These are phyloP conservation scores for Aspergillus candidus DNA, from an alignment of 2,329 filamentous ascomycete species.

Conservation along the genomic window DNA sequence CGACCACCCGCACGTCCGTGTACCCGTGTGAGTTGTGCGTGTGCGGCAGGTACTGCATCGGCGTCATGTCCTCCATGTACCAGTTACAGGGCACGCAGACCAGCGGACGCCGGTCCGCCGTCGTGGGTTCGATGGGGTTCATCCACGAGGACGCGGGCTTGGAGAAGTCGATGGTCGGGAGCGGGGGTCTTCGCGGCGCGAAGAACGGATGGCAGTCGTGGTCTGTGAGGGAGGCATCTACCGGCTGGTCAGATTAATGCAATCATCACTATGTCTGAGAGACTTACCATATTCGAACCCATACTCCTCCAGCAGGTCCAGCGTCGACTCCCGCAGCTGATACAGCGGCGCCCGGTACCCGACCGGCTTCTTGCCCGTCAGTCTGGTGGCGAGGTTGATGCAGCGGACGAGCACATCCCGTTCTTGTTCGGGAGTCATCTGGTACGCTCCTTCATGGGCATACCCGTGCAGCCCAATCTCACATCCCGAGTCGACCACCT, in stretches of 20 bases:
- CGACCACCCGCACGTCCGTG: constrained; percentile 51
- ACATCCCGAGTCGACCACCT: constrained; percentile 48
- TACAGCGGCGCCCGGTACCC: constrained; percentile 36
- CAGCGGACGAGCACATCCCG: constrained; percentile 68
- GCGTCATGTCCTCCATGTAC: constrained; percentile 45
- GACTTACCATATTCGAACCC: constrained; percentile 37
- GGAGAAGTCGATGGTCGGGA: constrained; percentile 39
- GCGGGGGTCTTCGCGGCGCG: constrained; percentile 29
- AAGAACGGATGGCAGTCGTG: constrained; percentile 40
- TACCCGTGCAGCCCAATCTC: constrained; percentile 55
- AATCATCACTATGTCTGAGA: not conserved
- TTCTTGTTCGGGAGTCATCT: constrained; percentile 67
- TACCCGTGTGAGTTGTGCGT: constrained; percentile 51
- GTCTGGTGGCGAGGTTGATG: constrained; percentile 63
- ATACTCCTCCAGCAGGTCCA: constrained; percentile 37
- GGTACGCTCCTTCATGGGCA: constrained; percentile 63
- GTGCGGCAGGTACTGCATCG: constrained; percentile 41
- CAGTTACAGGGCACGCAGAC: constrained; percentile 42
- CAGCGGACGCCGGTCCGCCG: constrained; percentile 24
- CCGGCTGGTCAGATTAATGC: not conserved
- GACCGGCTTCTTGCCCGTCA: constrained; percentile 62
- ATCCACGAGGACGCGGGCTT: constrained; percentile 41
- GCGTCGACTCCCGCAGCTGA: constrained; percentile 34
- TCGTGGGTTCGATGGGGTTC: constrained; percentile 31
- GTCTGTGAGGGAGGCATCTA: constrained; percentile 39